Percentiles rank a stretch among this genome's conserved stretches.
Evolutionary conservation across 2,329 filamentous ascomycete genomes (phyloP).

Genomic region (Fonsecaea erecta): DNA sequence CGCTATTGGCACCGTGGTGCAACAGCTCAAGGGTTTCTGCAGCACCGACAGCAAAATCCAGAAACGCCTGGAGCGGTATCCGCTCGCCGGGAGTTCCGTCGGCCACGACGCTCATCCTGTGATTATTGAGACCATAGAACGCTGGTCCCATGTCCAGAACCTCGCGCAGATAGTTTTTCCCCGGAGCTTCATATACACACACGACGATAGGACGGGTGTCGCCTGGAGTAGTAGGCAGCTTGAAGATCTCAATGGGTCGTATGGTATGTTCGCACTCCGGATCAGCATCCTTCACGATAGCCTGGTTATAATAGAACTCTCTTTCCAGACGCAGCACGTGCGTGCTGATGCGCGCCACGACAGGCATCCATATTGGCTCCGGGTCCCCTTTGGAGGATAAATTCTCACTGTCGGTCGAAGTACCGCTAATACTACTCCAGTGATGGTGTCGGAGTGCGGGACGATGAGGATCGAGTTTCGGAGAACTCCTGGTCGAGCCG

Average conservation of each 20-base stretch:
- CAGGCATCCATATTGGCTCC: conserved; percentile 58
- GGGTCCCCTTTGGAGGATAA: conserved; percentile 47
- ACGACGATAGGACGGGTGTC: conserved; percentile 75
- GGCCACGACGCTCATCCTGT: conserved; percentile 38
- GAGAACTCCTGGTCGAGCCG: conserved; percentile 50
- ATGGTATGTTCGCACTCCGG: conserved; percentile 76
- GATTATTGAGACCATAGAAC: conserved; percentile 65
- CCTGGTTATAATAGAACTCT: conserved; percentile 81
- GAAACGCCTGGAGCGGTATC: conserved; percentile 74
- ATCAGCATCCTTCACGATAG: conserved; percentile 71
- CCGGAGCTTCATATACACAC: conserved; percentile 79
- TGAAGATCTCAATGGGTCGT: conserved; percentile 77
- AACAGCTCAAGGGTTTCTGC: conserved; percentile 84
- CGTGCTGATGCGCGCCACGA: conserved; percentile 81
- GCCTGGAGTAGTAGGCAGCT: conserved; percentile 68
- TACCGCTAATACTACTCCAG: conserved; percentile 57
- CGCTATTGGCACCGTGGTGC: conserved; percentile 83
- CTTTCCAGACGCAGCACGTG: conserved; percentile 84
- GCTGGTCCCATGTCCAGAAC: conserved; percentile 75
- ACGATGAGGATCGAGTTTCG: conserved; percentile 46
- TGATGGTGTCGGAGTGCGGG: conserved; percentile 49
- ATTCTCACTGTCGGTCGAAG: conserved; percentile 50
- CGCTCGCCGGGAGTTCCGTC: conserved; percentile 60
- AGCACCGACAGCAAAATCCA: conserved; percentile 90
- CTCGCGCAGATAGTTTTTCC: conserved; percentile 71